Conservation (phyloP, 1,139 yeast species). For the Meyerozyma elateridarum region DNA sequence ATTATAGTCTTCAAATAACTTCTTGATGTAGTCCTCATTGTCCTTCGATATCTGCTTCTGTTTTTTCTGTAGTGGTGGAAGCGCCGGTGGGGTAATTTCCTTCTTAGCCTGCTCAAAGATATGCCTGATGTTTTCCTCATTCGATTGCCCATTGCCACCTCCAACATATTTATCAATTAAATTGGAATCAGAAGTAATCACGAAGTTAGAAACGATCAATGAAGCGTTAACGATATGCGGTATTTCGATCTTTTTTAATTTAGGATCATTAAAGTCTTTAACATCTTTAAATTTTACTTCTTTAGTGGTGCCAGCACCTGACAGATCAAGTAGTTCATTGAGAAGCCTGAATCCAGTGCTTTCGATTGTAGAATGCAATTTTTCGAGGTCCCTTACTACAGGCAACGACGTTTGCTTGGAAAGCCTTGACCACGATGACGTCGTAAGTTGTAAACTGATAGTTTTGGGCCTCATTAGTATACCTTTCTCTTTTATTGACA, state of each 20-base stretch:
- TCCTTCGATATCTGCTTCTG: slow-evolving; percentile 6
- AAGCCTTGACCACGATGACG: slow-evolving; percentile 21
- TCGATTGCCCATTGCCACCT: slow-evolving; percentile 7
- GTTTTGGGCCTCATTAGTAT: slow-evolving; percentile 50
- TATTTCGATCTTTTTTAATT: slow-evolving; percentile 26
- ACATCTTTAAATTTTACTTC: slow-evolving; percentile 15
- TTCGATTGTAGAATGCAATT: slow-evolving; percentile 28
- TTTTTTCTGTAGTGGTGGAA: slow-evolving; percentile 3
- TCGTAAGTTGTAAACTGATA: slow-evolving; percentile 32
- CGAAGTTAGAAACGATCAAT: slow-evolving; percentile 51
- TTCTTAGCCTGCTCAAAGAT: slow-evolving; percentile 19
- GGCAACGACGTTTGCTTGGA: slow-evolving; percentile 47
- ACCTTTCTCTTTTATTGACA: slow-evolving; percentile 17
- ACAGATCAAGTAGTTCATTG: slow-evolving; percentile 25
- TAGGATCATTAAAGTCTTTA: slow-evolving; percentile 9
- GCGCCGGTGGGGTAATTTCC: too few relatives aligned
- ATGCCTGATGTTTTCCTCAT: slow-evolving; percentile 14
- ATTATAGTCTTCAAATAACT: slow-evolving; percentile 20
- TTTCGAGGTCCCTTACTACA: slow-evolving; percentile 34
- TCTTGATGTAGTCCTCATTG: slow-evolving; percentile 17
- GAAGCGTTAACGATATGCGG: slow-evolving; percentile 48
- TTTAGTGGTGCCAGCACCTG: slow-evolving; percentile 21
- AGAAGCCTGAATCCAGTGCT: slow-evolving; percentile 28
- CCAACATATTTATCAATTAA: slow-evolving; percentile 48
- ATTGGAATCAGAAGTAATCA: slow-evolving; percentile 33